Conservation (phyloP, 257 asterid genomes). For the Nicotiana tabacum region DNA sequence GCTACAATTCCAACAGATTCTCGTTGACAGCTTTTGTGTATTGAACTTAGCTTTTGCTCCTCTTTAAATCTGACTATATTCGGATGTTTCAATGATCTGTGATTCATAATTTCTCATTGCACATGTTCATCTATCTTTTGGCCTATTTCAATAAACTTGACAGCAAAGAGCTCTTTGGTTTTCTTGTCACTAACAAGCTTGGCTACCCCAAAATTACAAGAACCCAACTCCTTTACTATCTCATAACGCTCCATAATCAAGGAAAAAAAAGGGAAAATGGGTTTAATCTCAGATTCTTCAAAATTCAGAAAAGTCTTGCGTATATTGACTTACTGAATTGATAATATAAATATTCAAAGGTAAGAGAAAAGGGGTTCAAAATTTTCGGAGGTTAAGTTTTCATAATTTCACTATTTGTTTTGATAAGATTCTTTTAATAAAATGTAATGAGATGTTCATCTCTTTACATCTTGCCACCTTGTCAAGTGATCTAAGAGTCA, state of each 20-base stretch:
- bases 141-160: conserved; percentile 17
- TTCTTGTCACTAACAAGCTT: too few relatives aligned
- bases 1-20: too few relatives aligned
- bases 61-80: conserved; percentile 41
- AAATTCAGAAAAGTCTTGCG: background rate
- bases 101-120: conserved; percentile 43
- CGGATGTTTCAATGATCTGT: conserved; percentile 41
- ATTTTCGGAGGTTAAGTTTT: background rate
- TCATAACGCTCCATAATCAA: conserved; percentile 54
- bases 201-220: too few relatives aligned
- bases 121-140: conserved; percentile 42
- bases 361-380: background rate
- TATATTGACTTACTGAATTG: background rate
- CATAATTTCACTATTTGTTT: too few relatives aligned
- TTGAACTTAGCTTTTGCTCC: background rate
- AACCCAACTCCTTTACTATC: conserved; percentile 37
- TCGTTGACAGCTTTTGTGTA: too few relatives aligned
- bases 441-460: too few relatives aligned
- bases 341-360: background rate
- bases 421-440: too few relatives aligned
- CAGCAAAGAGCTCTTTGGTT: too few relatives aligned
- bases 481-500: too few relatives aligned
- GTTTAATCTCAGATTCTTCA: background rate
- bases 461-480: too few relatives aligned
- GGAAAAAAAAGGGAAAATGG: background rate